These are phyloP conservation scores for Ustilago sp. DNA, from an alignment of 1,284 basidiomycete species.

Conservation along the genomic window DNA sequence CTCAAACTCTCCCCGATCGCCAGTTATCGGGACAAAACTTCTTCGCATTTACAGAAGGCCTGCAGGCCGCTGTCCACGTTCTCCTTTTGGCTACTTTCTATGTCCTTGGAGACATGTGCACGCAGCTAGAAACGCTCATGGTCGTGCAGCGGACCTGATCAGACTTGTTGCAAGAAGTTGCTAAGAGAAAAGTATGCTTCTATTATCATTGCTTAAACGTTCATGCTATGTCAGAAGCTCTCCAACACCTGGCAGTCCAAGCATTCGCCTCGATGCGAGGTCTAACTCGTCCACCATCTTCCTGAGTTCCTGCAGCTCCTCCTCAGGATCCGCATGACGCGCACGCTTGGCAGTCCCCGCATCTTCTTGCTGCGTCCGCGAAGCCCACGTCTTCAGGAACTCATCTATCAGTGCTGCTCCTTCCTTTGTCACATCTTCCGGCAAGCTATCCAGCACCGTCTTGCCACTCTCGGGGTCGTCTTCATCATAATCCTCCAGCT, in stretches of 20 bases:
- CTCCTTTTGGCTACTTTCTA: not conserved
- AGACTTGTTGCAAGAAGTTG: not conserved
- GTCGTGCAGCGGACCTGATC: not conserved
- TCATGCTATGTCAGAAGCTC: slow-evolving; percentile 51
- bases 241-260: slow-evolving; percentile 79
- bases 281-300: slow-evolving; percentile 77
- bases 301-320: slow-evolving; percentile 77
- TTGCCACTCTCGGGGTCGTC: slow-evolving; percentile 17
- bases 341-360: slow-evolving; percentile 12
- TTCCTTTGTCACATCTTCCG: slow-evolving; percentile 77
- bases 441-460: slow-evolving; percentile 39
- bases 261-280: slow-evolving; percentile 79
- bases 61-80: slow-evolving; percentile 11
- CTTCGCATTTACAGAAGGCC: not conserved
- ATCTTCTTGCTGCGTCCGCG: slow-evolving; percentile 13
- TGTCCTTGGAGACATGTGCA: not conserved
- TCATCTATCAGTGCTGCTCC: slow-evolving; percentile 85
- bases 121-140: not conserved
- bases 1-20: no score
- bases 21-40: no score
- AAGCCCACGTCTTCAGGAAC: slow-evolving; percentile 81
- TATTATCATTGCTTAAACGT: not conserved
- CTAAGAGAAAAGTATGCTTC: not conserved
- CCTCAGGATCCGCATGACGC: slow-evolving; percentile 71
- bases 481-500: slow-evolving; percentile 88